These are phyloP conservation scores for Aspergillus pseudotamarii DNA, from an alignment of 2,329 filamentous ascomycete species.

Conservation along the genomic window DNA sequence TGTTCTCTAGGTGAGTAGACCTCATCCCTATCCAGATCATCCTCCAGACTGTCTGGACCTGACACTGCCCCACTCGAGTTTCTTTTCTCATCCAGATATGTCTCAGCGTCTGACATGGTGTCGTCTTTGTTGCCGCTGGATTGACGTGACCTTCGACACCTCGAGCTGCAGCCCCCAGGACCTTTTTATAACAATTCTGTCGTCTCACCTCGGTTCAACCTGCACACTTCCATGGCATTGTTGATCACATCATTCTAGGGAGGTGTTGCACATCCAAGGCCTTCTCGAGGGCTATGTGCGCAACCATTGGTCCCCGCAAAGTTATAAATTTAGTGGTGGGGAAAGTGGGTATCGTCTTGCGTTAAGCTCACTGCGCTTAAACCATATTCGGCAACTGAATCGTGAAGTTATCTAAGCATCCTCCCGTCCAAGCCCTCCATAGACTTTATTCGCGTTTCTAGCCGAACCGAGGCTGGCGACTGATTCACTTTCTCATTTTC, in stretches of 20 bases:
- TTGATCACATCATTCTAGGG: background rate
- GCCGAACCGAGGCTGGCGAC: background rate
- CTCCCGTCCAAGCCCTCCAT: background rate
- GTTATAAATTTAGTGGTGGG: background rate
- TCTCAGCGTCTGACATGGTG: background rate
- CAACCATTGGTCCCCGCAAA: background rate
- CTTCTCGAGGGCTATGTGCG: background rate
- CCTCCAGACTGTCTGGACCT: background rate
- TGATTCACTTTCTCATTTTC: background rate
- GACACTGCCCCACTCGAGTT: background rate
- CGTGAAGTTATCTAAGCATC: background rate
- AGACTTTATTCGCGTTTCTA: background rate
- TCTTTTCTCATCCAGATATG: background rate
- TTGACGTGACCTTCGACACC: background rate
- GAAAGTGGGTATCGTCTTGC: background rate
- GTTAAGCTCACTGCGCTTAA: background rate
- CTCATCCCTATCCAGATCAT: background rate
- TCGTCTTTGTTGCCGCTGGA: background rate
- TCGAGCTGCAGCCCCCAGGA: background rate
- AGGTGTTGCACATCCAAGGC: background rate
- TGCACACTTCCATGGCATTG: background rate
- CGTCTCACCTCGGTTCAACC: background rate
- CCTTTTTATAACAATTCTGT: background rate
- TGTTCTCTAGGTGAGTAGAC: conserved; percentile 13
- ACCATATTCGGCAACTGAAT: background rate